These are phyloP conservation scores for Leptographium lundbergii DNA, from an alignment of 2,329 filamentous ascomycete species.

Conservation along the genomic window DNA sequence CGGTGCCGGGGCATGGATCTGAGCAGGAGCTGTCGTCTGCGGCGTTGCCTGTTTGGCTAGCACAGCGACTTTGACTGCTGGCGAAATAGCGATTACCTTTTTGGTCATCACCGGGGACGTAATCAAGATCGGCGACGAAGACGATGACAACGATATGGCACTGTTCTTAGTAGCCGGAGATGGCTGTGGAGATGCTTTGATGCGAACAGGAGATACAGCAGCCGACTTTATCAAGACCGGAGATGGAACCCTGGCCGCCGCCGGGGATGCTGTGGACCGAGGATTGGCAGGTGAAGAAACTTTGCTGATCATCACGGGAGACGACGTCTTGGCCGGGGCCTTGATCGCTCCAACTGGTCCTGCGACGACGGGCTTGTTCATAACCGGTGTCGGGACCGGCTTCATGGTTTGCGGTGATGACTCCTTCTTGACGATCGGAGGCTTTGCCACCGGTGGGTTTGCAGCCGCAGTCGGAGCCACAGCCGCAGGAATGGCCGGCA, in stretches of 20 bases:
- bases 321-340: slow-evolving; percentile 1
- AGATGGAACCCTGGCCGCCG: slow-evolving; percentile 1
- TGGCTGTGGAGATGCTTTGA: slow-evolving; percentile 12
- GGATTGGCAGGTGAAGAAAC: slow-evolving; percentile 6
- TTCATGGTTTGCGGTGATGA: slow-evolving; percentile 11
- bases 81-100: background rate
- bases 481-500: slow-evolving; percentile 4
- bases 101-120: slow-evolving; percentile 14
- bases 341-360: slow-evolving; percentile 6
- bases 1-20: slow-evolving; percentile 16
- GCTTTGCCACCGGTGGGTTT: background rate
- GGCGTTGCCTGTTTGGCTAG: slow-evolving; percentile 7
- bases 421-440: slow-evolving; percentile 4
- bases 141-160: slow-evolving; percentile 6
- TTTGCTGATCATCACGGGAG: slow-evolving; percentile 5
- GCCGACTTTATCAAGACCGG: slow-evolving; percentile 7
- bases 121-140: slow-evolving; percentile 7
- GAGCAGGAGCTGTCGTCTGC: slow-evolving; percentile 2
- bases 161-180: slow-evolving; percentile 3
- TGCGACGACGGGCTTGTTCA: background rate
- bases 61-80: background rate
- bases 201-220: slow-evolving; percentile 1
- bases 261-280: background rate
- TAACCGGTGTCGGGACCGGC: slow-evolving; percentile 10
- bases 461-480: slow-evolving; percentile 3